Evolutionary conservation across 495 filamentous ascomycete genomes (phyloP).

Genomic region (Penicillium paradoxum): DNA sequence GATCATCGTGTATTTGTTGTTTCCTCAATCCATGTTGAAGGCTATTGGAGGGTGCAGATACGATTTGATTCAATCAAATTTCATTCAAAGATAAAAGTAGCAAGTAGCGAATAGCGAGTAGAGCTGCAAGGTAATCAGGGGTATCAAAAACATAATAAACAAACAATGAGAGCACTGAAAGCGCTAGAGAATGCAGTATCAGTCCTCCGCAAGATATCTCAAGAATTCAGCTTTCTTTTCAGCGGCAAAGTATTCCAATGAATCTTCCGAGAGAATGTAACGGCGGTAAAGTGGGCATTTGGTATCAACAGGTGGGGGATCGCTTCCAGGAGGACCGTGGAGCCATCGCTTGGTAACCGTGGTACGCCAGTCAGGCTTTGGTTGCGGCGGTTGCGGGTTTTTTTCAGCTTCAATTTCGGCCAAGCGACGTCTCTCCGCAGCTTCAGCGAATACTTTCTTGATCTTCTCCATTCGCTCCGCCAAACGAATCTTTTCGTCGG

Average conservation of each 20-base stretch:
- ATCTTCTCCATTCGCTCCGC: constrained; percentile 50
- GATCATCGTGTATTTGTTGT: too few relatives aligned
- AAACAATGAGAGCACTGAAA: background rate
- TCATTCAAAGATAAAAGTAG: too few relatives aligned
- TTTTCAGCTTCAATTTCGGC: background rate
- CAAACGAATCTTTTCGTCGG: constrained; percentile 42
- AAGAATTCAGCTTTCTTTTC: background rate
- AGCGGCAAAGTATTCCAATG: background rate
- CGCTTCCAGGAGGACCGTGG: background rate
- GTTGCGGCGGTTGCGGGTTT: background rate
- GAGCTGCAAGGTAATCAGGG: background rate
- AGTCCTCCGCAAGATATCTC: background rate
- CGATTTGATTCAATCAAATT: too few relatives aligned
- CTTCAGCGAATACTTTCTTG: constrained; percentile 29
- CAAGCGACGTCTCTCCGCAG: background rate
- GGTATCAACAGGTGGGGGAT: background rate
- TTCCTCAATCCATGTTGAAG: too few relatives aligned
- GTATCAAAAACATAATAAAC: background rate
- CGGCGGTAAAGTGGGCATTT: background rate
- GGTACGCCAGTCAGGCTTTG: too few relatives aligned
- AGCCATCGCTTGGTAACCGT: background rate
- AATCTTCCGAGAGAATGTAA: background rate
- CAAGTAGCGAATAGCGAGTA: too few relatives aligned
- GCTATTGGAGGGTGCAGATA: too few relatives aligned
- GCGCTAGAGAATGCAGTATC: background rate